Evolutionary conservation across 164 flowering plant genomes (phyloP), one percentile per base, ranked within the genome.

Genomic region (Nymphaea thermarum): DNA sequence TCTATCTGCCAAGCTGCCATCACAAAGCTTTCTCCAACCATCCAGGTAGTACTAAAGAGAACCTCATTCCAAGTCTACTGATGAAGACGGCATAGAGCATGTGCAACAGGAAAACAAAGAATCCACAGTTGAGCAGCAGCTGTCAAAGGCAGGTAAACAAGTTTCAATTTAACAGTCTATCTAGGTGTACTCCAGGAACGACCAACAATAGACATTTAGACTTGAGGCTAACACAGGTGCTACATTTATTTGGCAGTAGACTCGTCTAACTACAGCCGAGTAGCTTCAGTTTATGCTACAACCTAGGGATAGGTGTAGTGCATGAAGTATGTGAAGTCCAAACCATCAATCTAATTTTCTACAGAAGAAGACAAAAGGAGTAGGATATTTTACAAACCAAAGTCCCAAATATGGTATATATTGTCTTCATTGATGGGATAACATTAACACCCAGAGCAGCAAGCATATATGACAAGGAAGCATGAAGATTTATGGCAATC

Each of bases 401-500:
- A 36, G 74, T 75, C 43, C 96, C 93, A 69, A 94, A 94, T 42
- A 94, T 70, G 51, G 81, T 65, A 67, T 91, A 94, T 72, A 91
- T 88, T 2, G 73, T 47, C 66, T 75, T 71, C 97, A 94, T 91
- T 6, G 97, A 87, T 17, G 93, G 97, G 68, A 89, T 76, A 57
- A 81, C 43, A 71, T 82, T 84, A 44, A 88, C 42, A 10, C 97
- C 95, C 12, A 81, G 43, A 65, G 87, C 82, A 44, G 96, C 77
- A 71, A 87, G 85, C 64, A 87, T 15, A 70, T 76, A 86, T 4
- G 96, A 73, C 62, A 94, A 79, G 45, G 89, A 78, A 63, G 97
- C 96, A 75, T 94, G 96, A 63, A 91, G 78, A 71, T 91, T 94
- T 68, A 89, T 78, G 45, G 92, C 87, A 80, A 93, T 93, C 98